Evolutionary conservation across 2,329 filamentous ascomycete species (phyloP), one percentile per base, ranked within the genome.

Genomic region (Raffaelea deltoideospora): DNA sequence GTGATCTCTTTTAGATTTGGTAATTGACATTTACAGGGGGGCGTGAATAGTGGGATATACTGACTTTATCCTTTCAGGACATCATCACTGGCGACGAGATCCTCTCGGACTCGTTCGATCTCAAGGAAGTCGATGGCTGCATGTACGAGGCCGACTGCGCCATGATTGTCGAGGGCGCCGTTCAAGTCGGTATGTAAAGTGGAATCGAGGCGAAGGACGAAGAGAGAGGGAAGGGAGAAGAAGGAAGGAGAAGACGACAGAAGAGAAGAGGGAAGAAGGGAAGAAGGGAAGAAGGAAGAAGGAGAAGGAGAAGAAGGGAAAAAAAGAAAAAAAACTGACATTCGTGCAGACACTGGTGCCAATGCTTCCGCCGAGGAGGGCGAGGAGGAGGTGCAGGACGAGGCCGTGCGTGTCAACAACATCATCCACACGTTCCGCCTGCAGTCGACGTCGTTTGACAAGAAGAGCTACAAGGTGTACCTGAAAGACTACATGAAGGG

Each of bases 361-460:
- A 98, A 98, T 65, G 83, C 90, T 51, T 96, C 88, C 51, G 87
- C 90, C 44, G 90, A 96, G 69, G 88, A 81, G 58, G 82, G 67
- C 38, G 82, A 78, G 0, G 84, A 87, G 51, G 79, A 59, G 46
- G 50, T 76, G 50, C 87, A 93, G 34, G 85, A 92, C 51, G 38
- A 50, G 33, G 59, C 61, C 41, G 61, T 78, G 63, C 75, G 76
- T 57, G 87, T 95, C 65, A 92, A 93, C 70, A 87, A 98, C 65
- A 77, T 96, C 45, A 73, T 93, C 58, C 69, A 87, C 69, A 82
- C 83, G 52, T 96, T 96, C 80, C 84, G 85, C 57, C 75, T 94
- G 45, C 72, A 80, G 63, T 66, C 67, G 58, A 87, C 80, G 41
- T 58, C 52, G 17, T 87, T 87, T 63, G 80, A 87, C 72, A 94